phyloP scores from a whole-genome alignment of 2,329 filamentous ascomycete genomes.

The Trichoderma koningii region DNA sequence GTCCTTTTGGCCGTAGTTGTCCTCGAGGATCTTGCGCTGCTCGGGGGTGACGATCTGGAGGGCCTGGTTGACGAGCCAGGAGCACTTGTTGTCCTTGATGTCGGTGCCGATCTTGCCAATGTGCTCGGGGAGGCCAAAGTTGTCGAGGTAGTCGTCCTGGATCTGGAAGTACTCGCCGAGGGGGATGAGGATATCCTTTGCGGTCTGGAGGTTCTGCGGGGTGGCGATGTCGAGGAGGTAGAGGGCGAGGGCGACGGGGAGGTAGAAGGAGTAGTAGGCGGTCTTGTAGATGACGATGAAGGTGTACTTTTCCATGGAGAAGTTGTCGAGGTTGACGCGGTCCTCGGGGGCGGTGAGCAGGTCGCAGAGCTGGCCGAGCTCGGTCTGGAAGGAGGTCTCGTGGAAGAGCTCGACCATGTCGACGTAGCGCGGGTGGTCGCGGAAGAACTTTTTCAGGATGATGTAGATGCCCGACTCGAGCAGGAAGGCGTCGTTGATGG shows the following conservation, averaged over 20 bases:
- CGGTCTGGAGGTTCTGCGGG: constrained; percentile 82
- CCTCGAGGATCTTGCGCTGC: constrained; percentile 84
- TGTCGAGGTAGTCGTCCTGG: constrained; percentile 98
- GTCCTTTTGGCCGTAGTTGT: constrained; percentile 94
- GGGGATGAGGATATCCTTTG: constrained; percentile 89
- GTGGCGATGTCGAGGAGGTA: constrained; percentile 84
- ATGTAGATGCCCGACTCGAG: constrained; percentile 89
- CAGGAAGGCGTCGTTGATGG: constrained; percentile 98
- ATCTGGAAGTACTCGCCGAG: constrained; percentile 99
- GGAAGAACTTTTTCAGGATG: constrained; percentile 92
- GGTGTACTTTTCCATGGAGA: constrained; percentile 90
- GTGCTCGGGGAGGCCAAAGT: constrained; percentile 87
- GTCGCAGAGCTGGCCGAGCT: constrained; percentile 92
- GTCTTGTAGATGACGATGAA: constrained; percentile 99
- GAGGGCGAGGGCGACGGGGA: constrained; percentile 89
- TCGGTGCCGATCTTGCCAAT: constrained; percentile 99
- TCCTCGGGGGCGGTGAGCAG: constrained; percentile 95
- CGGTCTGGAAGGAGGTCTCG: constrained; percentile 89
- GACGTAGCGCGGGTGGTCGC: constrained; percentile 80
- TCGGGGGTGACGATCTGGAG: constrained; percentile 76
- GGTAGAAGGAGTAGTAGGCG: constrained; percentile 98
- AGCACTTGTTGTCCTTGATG: constrained; percentile 99
- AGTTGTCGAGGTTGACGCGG: constrained; percentile 88
- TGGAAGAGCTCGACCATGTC: constrained; percentile 96
- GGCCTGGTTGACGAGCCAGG: constrained; percentile 96